Evolutionary conservation across 83 land plant species (phyloP).

Genomic region (Thuja plicata): DNA sequence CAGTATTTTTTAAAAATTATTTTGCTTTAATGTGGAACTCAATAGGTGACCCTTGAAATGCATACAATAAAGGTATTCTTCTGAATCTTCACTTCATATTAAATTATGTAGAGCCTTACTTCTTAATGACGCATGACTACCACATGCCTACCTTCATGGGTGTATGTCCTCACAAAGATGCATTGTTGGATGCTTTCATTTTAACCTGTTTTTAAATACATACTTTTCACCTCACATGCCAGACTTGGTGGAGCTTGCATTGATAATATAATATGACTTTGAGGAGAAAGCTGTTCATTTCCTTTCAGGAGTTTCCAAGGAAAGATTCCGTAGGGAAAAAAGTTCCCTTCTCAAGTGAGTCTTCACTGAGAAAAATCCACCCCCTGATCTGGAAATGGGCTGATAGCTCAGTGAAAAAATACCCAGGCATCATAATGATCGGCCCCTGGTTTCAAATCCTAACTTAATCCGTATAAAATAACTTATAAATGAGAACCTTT

Average conservation of each 20-base stretch:
- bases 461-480: neutral
- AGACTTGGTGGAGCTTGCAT: neutral
- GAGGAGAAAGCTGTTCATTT: neutral
- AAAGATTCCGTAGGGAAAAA: neutral
- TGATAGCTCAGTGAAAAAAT: neutral
- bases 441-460: neutral
- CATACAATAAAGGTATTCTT: neutral
- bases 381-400: neutral
- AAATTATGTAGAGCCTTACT: neutral
- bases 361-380: neutral
- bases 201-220: neutral
- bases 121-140: neutral
- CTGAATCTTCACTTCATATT: neutral
- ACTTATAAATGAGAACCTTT: neutral
- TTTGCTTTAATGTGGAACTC: neutral
- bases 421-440: neutral
- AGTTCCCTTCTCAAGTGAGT: neutral
- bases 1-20: neutral
- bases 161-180: neutral
- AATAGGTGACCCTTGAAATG: neutral
- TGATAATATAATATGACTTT: neutral
- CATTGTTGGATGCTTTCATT: neutral
- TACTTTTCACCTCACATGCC: no score
- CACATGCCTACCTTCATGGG: neutral
- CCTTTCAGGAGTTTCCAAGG: neutral